Conservation (phyloP, 345 rosid species). For the Microthlaspi erraticum region DNA sequence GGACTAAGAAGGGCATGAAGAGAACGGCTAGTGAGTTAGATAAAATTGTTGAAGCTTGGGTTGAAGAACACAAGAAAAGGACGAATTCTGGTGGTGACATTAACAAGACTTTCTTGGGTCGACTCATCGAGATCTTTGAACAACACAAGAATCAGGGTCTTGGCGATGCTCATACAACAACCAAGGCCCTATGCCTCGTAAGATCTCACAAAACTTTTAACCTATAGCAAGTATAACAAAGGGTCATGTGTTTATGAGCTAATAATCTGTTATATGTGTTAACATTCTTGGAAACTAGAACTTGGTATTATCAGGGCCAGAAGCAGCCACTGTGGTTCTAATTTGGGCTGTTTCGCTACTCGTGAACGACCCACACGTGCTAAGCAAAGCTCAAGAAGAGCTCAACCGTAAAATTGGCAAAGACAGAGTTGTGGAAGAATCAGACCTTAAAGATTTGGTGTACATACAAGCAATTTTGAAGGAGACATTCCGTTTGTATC, state of each 20-base stretch:
- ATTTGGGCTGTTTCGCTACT: slow-evolving; percentile 55
- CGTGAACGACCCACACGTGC: slow-evolving; percentile 43
- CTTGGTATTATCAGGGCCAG: slow-evolving; percentile 55
- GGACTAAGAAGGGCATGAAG: slow-evolving; percentile 45
- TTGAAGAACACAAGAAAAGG: slow-evolving; percentile 46
- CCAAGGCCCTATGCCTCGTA: slow-evolving; percentile 23
- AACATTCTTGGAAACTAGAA: slow-evolving; percentile 48
- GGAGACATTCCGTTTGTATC: slow-evolving; percentile 53
- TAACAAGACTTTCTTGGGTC: not conserved
- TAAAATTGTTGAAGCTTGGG: slow-evolving; percentile 38
- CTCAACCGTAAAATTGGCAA: slow-evolving; percentile 43
- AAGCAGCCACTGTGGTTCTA: slow-evolving; percentile 47
- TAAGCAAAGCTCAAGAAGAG: slow-evolving; percentile 52
- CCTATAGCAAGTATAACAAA: no score
- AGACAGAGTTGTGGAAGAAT: slow-evolving; percentile 46
- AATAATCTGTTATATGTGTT: not conserved
- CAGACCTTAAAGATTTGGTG: slow-evolving; percentile 46
- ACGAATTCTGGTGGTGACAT: not conserved
- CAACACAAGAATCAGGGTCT: not conserved
- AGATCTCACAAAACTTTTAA: not conserved
- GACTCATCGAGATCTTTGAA: slow-evolving; percentile 3
- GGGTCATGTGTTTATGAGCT: not conserved
- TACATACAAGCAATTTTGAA: slow-evolving; percentile 53
- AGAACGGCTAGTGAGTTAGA: slow-evolving; percentile 48
- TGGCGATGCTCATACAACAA: not conserved